A percentile compares a stretch with the other conserved stretches of the same genome.
phyloP scores from a whole-genome alignment of 352 stramenopile species.

The Phytophthora hibernalis region DNA sequence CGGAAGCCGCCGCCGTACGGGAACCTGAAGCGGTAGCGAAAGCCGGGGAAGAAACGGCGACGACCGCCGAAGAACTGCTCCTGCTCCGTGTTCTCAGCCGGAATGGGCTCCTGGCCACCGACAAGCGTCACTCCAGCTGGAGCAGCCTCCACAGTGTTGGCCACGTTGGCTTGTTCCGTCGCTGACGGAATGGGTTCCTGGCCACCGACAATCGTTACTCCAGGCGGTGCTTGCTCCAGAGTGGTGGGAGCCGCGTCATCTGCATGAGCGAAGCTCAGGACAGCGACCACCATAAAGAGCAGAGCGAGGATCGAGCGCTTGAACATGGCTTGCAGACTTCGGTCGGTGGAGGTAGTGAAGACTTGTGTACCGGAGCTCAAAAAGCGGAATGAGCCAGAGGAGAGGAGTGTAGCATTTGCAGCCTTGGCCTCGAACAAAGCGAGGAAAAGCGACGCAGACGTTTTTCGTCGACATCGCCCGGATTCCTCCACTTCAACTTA shows the following conservation, averaged over 20 bases:
- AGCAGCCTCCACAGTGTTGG: too few species aligned
- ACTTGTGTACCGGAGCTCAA: conserved; percentile 7
- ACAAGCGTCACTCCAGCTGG: conserved; percentile 24
- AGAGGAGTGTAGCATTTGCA: neutral
- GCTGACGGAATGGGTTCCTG: too few species aligned
- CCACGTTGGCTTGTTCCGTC: too few species aligned
- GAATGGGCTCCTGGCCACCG: conserved; percentile 20
- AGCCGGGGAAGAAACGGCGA: conserved; percentile 10
- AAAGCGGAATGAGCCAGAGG: neutral
- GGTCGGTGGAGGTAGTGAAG: neutral
- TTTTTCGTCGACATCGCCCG: conserved; percentile 1
- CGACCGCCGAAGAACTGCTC: conserved; percentile 20
- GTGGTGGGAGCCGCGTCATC: neutral
- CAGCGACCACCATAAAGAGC: conserved; percentile 14
- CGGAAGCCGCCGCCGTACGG: conserved; percentile 34
- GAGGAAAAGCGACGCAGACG: neutral
- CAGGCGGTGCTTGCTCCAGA: too few species aligned
- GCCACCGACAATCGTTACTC: too few species aligned
- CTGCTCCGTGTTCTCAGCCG: neutral
- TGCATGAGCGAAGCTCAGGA: conserved; percentile 12
- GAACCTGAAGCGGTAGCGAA: conserved; percentile 42
- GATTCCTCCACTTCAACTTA: conserved; percentile 17
- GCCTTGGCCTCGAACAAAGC: neutral
- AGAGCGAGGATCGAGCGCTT: conserved; percentile 26
- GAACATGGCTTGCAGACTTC: conserved; percentile 4